Base-by-base conservation (phyloP, 345 rosid species). In the Chamaenerion angustifolium region DNA sequence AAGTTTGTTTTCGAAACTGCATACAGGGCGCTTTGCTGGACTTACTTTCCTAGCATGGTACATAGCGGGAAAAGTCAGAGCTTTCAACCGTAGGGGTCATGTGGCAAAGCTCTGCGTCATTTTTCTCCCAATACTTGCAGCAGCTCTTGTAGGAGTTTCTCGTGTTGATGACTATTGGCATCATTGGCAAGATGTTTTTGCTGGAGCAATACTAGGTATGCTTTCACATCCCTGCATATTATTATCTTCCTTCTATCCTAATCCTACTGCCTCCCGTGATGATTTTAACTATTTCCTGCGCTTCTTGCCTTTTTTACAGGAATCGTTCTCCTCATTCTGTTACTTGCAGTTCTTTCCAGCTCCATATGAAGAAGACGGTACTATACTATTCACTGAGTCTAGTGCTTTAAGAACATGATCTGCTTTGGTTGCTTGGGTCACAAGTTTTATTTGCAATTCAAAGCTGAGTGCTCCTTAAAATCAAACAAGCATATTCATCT, bases 151-250 rank as follows among this genome's bases (percentile, higher is more conserved):
- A 23, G 95, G 80, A 50, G 63, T 90, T 59, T 90, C 98, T 43
- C 71, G 95, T 42, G 92, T 90, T 47, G 98, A 90, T 67, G 94
- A 90, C 70, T 86, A 90, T 63, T 83, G 92, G 98, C 98, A 90
- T 75, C 94, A 90, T 47, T 86, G 89, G 98, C 81, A 81, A 72
- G 96, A 90, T 81, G 92, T 86, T 16, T 90, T 86, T 61, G 88
- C 87, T 57, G 96, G 96, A 56, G 92, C 80, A 51, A 59, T 86
- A 56, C 46, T 83, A 62, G 98, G 96, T 83, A 45, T 41, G 59
- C 21, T 49, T n/a, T 37, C 37, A 10, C n/a, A n/a, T n/a, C n/a
- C n/a, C n/a, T n/a, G n/a, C n/a, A n/a, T n/a, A 37, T 14, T 13
- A 42, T 42, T 41, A 12, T 9, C 12, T 25, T 37, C 54, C 43